These are phyloP conservation scores for Ormosia emarginata DNA, from an alignment of 306 rosid genomes.

Conservation along the genomic window DNA sequence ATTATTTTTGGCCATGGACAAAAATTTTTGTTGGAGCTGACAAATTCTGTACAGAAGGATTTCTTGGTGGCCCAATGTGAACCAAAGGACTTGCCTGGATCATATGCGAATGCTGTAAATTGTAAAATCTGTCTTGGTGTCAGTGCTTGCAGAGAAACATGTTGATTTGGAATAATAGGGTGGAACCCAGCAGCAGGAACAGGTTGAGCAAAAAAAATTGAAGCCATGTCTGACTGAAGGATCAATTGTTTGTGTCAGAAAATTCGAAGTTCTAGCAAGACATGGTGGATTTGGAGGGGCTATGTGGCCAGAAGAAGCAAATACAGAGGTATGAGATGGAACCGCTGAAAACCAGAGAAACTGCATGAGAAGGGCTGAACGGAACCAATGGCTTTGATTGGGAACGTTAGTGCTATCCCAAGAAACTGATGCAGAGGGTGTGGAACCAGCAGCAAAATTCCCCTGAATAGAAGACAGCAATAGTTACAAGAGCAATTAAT, in stretches of 20 bases:
- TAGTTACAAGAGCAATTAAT: conserved; percentile 8
- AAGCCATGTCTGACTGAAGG: conserved; percentile 33
- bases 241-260: conserved; percentile 38
- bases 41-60: conserved; percentile 42
- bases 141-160: conserved; percentile 40
- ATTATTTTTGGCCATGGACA: no score
- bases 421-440: conserved; percentile 42
- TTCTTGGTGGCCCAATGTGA: no score
- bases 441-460: conserved; percentile 50
- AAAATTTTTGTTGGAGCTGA: conserved; percentile 28
- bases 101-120: conserved; percentile 43
- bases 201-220: conserved; percentile 52
- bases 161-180: conserved; percentile 40
- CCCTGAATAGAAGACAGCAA: conserved; percentile 47
- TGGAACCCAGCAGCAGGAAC: conserved; percentile 39
- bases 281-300: conserved; percentile 45
- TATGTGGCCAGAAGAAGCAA: conserved; percentile 39
- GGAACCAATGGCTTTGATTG: conserved; percentile 28
- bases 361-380: conserved; percentile 10
- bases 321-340: conserved; percentile 37
- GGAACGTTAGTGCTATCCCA: conserved; percentile 32
- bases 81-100: conserved; percentile 37
- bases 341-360: conserved; percentile 48
- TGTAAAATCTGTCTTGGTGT: conserved; percentile 32
- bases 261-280: conserved; percentile 39